A percentile compares a stretch with the other conserved stretches of the same genome.
phyloP scores from a whole-genome alignment of 2,329 filamentous ascomycete genomes.

The Colletotrichum sp. region DNA sequence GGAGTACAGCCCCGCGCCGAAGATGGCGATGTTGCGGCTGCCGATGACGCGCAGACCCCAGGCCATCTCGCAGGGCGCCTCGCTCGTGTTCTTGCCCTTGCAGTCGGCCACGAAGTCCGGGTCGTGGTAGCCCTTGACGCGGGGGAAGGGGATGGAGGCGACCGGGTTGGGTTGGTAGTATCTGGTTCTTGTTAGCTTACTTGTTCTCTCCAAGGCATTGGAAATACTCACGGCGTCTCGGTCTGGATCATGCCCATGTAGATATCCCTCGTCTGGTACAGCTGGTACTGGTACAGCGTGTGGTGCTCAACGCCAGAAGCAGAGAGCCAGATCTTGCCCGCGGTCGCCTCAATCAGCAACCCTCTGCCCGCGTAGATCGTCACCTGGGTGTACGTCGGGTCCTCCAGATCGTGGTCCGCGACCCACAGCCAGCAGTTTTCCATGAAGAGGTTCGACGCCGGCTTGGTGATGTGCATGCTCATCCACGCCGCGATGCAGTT shows the following conservation, averaged over 20 bases:
- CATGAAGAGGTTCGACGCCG: constrained; percentile 41
- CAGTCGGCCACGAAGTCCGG: constrained; percentile 57
- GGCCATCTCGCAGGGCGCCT: constrained; percentile 56
- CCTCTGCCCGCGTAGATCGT: constrained; percentile 59
- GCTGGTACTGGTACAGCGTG: constrained; percentile 72
- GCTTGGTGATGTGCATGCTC: constrained; percentile 45
- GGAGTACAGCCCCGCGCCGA: constrained; percentile 70
- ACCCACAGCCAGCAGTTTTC: constrained; percentile 54
- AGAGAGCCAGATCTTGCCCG: constrained; percentile 62
- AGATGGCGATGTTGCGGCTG: constrained; percentile 59
- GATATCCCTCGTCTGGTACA: constrained; percentile 63
- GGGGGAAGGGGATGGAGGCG: constrained; percentile 61
- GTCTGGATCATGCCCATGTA: constrained; percentile 67
- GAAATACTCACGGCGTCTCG: constrained; percentile 56
- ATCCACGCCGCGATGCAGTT: constrained; percentile 48
- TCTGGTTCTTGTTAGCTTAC: neutral
- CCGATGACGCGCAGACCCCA: constrained; percentile 70
- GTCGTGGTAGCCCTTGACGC: constrained; percentile 47
- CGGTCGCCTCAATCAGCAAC: constrained; percentile 48
- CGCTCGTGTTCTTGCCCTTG: constrained; percentile 24
- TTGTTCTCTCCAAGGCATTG: neutral
- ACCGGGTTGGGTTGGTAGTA: constrained; percentile 73
- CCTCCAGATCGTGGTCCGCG: constrained; percentile 61
- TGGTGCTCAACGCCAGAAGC: constrained; percentile 71
- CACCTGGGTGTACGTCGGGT: constrained; percentile 50